phyloP scores from a whole-genome alignment of 2,329 filamentous ascomycete genomes.

The Pseudocercospora cruenta region DNA sequence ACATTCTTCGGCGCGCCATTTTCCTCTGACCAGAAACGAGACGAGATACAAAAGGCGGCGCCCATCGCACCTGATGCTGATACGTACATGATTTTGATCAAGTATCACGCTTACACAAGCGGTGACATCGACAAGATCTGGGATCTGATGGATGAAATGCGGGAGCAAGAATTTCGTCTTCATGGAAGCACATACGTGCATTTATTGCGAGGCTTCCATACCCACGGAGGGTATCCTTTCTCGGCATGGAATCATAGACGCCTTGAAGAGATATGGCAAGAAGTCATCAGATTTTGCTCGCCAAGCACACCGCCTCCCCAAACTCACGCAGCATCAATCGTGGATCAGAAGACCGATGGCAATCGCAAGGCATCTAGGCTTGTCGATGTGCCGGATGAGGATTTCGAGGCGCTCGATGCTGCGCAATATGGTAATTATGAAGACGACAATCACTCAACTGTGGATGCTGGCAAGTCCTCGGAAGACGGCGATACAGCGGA shows the following conservation, averaged over 20 bases:
- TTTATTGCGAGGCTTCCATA: conserved; percentile 79
- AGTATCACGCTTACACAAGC: conserved; percentile 68
- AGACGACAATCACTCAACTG: background rate
- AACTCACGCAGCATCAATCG: background rate
- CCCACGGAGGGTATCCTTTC: conserved; percentile 68
- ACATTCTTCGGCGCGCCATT: conserved; percentile 42
- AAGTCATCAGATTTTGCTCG: conserved; percentile 57
- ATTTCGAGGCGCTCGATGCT: conserved; percentile 7
- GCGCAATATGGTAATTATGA: background rate
- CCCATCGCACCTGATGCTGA: conserved; percentile 73
- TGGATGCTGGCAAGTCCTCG: background rate
- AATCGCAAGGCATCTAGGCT: background rate
- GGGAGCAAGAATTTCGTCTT: conserved; percentile 65
- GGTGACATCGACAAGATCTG: conserved; percentile 75
- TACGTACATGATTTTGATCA: conserved; percentile 79
- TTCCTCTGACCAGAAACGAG: conserved; percentile 28
- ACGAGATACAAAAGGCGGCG: conserved; percentile 66
- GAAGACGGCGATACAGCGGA: background rate
- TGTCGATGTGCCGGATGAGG: background rate
- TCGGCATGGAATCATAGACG: conserved; percentile 72
- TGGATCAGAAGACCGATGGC: background rate
- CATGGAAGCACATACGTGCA: conserved; percentile 78
- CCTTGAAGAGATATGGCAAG: conserved; percentile 69
- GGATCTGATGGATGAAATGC: conserved; percentile 80
- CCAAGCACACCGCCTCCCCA: background rate